Evolutionary conservation across 1,139 yeast genomes (phyloP).

Genomic region (Wickerhamomyces sp.): DNA sequence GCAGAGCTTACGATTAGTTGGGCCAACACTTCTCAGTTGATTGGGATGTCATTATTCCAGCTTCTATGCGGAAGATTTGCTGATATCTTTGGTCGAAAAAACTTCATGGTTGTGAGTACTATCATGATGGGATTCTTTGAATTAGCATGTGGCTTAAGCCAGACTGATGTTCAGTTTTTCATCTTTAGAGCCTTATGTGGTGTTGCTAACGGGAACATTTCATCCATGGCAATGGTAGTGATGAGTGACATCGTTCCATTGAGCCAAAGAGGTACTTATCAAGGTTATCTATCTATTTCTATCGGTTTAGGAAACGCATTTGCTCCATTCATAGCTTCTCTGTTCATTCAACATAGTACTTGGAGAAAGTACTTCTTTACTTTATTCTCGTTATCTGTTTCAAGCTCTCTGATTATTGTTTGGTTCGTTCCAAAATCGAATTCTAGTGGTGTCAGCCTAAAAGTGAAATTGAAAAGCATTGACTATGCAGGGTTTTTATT

Average conservation of each 20-base stretch:
- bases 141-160: constrained; percentile 21
- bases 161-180: constrained; percentile 27
- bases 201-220: constrained; percentile 36
- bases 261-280: constrained; percentile 32
- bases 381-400: constrained; percentile 36
- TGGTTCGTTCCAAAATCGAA: constrained; percentile 4
- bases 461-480: constrained; percentile 35
- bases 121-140: constrained; percentile 30
- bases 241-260: constrained; percentile 35
- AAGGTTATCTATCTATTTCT: constrained; percentile 32
- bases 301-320: constrained; percentile 47
- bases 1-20: constrained; percentile 37
- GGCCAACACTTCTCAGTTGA: constrained; percentile 42
- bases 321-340: constrained; percentile 54
- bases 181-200: constrained; percentile 36
- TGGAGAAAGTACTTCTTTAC: constrained; percentile 35
- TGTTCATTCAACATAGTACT: constrained; percentile 31
- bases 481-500: constrained; percentile 45
- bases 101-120: constrained; percentile 29
- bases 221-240: constrained; percentile 31
- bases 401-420: constrained; percentile 16
- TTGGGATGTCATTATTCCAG: constrained; percentile 39
- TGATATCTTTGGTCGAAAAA: constrained; percentile 39
- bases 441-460: constrained; percentile 2
- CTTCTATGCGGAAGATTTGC: constrained; percentile 37